These are phyloP conservation scores for Nymphaea colorata DNA, from an alignment of 164 flowering plant genomes.

Conservation along the genomic window DNA sequence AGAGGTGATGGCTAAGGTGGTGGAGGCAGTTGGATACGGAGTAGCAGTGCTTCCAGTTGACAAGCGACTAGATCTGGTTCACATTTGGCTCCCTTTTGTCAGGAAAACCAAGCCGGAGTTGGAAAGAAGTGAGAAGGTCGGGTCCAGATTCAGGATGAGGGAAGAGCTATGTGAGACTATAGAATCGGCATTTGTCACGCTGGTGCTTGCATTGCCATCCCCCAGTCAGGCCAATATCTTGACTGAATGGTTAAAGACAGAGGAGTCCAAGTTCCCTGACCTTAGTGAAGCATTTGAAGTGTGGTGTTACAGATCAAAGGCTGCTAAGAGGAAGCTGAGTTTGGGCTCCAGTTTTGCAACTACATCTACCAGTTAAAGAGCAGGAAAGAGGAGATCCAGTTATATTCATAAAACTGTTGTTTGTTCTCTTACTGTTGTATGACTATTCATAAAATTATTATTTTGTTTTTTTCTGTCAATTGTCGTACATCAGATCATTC, in stretches of 20 bases:
- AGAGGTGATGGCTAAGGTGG: constrained; percentile 60
- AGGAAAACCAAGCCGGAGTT: constrained; percentile 44
- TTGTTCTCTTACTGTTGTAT: too few relatives aligned
- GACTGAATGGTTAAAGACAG: constrained; percentile 61
- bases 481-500: too few relatives aligned
- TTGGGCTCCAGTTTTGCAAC: not conserved
- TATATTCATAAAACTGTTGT: too few relatives aligned
- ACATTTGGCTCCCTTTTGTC: constrained; percentile 80
- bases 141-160: constrained; percentile 30
- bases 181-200: constrained; percentile 69
- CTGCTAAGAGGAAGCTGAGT: constrained; percentile 62
- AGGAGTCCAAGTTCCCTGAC: constrained; percentile 63
- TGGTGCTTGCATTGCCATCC: constrained; percentile 76
- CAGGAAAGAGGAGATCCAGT: too few relatives aligned
- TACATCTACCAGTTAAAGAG: not conserved
- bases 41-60: constrained; percentile 49
- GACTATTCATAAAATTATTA: too few relatives aligned
- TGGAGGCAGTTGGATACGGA: constrained; percentile 79
- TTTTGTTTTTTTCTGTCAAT: too few relatives aligned
- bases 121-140: constrained; percentile 32
- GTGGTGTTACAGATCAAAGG: constrained; percentile 91
- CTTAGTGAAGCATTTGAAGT: constrained; percentile 93
- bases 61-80: constrained; percentile 58
- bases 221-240: constrained; percentile 69
- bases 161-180: constrained; percentile 66